Evolutionary conservation across 2,329 filamentous ascomycete species (phyloP), one percentile per base, ranked within the genome.

Genomic region (Talaromyces atroroseus): DNA sequence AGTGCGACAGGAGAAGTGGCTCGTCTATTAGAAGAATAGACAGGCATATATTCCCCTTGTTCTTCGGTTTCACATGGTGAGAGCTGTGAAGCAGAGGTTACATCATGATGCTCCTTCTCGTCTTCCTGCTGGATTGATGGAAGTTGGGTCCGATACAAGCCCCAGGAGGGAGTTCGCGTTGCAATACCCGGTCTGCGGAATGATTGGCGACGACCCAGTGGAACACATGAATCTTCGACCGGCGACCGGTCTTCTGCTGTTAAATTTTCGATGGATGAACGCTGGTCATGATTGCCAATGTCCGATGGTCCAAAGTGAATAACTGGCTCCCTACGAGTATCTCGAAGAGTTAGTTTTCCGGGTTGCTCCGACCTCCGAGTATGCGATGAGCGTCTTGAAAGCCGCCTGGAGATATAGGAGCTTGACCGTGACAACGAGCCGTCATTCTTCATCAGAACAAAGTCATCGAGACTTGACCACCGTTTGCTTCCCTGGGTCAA

Each of bases 171-270:
- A 59, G 64, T 68, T 60, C 66, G 70, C 20, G 67, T 75, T 51
- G 64, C 71, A 54, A 70, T 60, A 5, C 69, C 70, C 5, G 68
- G 72, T 40, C 65, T 72, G 24, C 71, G 62, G 8, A 73, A 62
- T 29, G 71, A 74, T 18, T 68, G 67, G 21, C 71, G 67, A 21
- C 71, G 70, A n/a, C 68, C 73, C 40, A 71, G 54, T 14, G 70
- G 71, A 56, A 68, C 68, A 8, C 68, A 65, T 5, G 44, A 26
- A 45, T 48, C 49, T 36, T 47, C 52, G 14, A 56, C 32, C 1
- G 53, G 49, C 16, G 53, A 40, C 29, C 24, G 23, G 21, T 56
- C 53, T 46, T 49, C 57, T 34, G 68, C 65, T 12, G 65, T 61
- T 18, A 67, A 63, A 38, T 66, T 63, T 56, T 68, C 65, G 20